Evolutionary conservation across 257 asterid species (phyloP).

Genomic region (Ballota nigra): DNA sequence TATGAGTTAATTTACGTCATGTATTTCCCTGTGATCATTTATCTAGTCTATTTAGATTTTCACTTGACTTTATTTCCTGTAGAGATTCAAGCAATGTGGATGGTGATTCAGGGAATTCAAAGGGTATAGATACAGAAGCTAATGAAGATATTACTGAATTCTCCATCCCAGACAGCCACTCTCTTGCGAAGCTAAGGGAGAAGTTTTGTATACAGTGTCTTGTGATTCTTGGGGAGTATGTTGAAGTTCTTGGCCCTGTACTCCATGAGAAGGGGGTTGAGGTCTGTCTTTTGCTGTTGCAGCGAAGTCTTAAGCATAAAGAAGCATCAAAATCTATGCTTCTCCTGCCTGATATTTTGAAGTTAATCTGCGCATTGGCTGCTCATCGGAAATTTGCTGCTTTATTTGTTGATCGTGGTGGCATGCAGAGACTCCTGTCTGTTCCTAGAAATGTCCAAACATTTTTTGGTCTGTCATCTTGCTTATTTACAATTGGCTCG

Average conservation of each 20-base stretch:
- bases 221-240: constrained; percentile 85
- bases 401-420: constrained; percentile 89
- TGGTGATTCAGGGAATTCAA: constrained; percentile 50
- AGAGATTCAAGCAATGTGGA: constrained; percentile 50
- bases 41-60: constrained; percentile 1
- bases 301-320: constrained; percentile 59
- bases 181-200: constrained; percentile 88
- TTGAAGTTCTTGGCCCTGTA: constrained; percentile 98
- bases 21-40: neutral
- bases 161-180: constrained; percentile 52
- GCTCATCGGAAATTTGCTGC: constrained; percentile 97
- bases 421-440: constrained; percentile 81
- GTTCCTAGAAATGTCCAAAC: constrained; percentile 71
- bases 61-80: constrained; percentile 23
- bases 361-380: constrained; percentile 86
- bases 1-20: neutral
- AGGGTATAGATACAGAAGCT: constrained; percentile 46
- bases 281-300: constrained; percentile 83
- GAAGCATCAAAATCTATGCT: constrained; percentile 47
- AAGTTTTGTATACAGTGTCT: constrained; percentile 95
- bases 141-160: constrained; percentile 64
- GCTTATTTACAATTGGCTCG: constrained; percentile 89
- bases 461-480: constrained; percentile 80
- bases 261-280: constrained; percentile 97
- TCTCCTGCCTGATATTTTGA: constrained; percentile 81